Evolutionary conservation across 768 basidiomycete genomes (phyloP).

Genomic region (Boletus rubropictus): DNA sequence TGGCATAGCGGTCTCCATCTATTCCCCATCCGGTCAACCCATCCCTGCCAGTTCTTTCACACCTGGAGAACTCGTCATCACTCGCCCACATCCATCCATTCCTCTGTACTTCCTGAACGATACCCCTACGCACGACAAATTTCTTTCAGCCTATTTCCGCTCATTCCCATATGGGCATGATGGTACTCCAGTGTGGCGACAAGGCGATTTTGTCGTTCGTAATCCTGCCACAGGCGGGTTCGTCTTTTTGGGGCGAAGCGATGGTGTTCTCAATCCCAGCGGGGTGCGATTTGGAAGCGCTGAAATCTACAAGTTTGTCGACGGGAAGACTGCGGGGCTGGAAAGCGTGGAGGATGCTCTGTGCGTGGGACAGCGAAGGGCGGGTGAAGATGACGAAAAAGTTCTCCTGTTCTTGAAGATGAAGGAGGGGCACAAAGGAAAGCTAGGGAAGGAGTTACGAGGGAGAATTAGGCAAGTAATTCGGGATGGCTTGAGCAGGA

Average conservation of each 20-base stretch:
- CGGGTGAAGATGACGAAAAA: constrained; percentile 61
- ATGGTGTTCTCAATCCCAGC: constrained; percentile 72
- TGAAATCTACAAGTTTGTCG: constrained; percentile 68
- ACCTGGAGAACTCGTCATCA: constrained; percentile 64
- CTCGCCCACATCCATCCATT: constrained; percentile 63
- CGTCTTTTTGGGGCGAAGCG: constrained; percentile 60
- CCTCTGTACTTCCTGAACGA: constrained; percentile 70
- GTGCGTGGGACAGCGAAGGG: constrained; percentile 65
- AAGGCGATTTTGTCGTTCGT: constrained; percentile 62
- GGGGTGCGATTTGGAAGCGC: constrained; percentile 79
- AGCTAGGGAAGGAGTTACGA: constrained; percentile 53
- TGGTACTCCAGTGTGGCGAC: constrained; percentile 52
- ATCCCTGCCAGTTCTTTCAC: constrained; percentile 48
- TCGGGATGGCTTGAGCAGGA: constrained; percentile 51
- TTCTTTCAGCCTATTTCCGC: constrained; percentile 58
- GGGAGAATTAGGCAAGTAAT: constrained; percentile 54
- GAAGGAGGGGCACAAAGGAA: constrained; percentile 40
- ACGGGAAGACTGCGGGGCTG: constrained; percentile 40
- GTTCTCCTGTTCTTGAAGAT: constrained; percentile 75
- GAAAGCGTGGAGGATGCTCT: constrained; percentile 57
- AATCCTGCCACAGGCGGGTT: constrained; percentile 59
- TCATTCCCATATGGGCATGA: constrained; percentile 47
- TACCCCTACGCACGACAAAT: constrained; percentile 41
- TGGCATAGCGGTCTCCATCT: constrained; percentile 64
- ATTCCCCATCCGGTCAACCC: constrained; percentile 53